Conservation (phyloP, 208 protist species). For the Leishmania martiniquensis region DNA sequence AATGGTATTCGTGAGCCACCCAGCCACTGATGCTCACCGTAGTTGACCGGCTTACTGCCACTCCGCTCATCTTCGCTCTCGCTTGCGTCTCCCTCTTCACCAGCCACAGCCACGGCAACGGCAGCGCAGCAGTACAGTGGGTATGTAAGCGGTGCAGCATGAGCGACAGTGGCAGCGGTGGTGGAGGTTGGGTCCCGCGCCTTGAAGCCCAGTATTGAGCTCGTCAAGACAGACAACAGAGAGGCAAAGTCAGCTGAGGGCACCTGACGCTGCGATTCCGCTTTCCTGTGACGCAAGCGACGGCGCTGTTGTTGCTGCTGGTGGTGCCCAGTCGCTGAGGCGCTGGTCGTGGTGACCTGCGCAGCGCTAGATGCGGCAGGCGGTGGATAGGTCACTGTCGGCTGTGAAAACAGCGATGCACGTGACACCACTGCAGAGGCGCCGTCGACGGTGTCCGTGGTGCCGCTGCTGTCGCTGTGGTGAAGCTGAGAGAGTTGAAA, state of each 20-base stretch:
- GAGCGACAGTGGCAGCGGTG: neutral
- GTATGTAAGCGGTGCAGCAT: conserved; percentile 4
- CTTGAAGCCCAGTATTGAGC: conserved; percentile 12
- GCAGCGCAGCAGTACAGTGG: conserved; percentile 21
- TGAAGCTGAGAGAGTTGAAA: neutral
- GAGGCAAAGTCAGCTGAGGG: conserved; percentile 8
- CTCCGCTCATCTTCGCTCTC: neutral
- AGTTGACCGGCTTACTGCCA: neutral
- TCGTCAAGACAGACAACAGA: conserved; percentile 15
- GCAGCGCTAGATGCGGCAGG: neutral
- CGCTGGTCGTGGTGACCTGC: neutral
- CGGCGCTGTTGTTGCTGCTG: neutral
- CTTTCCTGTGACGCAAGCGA: neutral
- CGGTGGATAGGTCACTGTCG: neutral
- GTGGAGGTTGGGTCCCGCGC: conserved; percentile 1
- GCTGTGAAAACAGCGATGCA: neutral
- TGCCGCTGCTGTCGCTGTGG: neutral
- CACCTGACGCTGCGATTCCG: neutral
- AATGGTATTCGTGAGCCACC: conserved; percentile 9
- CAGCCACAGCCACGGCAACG: neutral
- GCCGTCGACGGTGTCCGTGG: neutral
- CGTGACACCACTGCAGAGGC: neutral
- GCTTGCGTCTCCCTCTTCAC: neutral
- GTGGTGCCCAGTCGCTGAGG: neutral
- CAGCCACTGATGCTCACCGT: conserved; percentile 18